Evolutionary conservation across 2,329 filamentous ascomycete species (phyloP).

Genomic region (Diplodia intermedia): DNA sequence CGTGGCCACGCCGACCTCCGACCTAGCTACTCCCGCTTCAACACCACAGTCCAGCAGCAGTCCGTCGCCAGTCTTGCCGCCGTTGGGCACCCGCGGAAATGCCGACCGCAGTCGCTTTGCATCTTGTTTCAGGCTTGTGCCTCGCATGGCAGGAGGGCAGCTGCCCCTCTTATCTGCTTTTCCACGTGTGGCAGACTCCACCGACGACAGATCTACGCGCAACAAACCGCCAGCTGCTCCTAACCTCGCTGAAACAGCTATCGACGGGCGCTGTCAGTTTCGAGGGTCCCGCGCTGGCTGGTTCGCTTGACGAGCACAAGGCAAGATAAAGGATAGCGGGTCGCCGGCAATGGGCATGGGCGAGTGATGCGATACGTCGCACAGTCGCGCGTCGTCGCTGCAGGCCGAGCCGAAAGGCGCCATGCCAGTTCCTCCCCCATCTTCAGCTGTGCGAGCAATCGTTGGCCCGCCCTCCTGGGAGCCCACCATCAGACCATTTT

Average conservation of each 20-base stretch:
- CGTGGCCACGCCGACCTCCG: not conserved
- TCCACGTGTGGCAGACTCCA: not conserved
- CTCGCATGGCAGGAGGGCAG: not conserved
- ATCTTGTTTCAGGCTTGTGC: not conserved
- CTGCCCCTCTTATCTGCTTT: not conserved
- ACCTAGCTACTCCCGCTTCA: not conserved
- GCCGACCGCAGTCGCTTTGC: not conserved
- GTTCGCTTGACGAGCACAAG: not conserved
- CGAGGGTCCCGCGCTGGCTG: not conserved
- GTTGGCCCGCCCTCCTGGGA: not conserved
- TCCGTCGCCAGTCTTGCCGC: too few species aligned
- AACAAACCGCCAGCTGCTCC: not conserved
- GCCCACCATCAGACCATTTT: slow-evolving; percentile 18
- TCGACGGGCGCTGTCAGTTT: not conserved
- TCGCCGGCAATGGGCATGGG: slow-evolving; percentile 3
- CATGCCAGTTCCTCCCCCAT: slow-evolving; percentile 14
- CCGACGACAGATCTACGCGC: not conserved
- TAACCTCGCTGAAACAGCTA: not conserved
- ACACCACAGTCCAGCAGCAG: not conserved
- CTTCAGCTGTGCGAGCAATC: slow-evolving; percentile 7
- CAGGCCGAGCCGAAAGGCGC: slow-evolving; percentile 23
- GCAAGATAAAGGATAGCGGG: not conserved
- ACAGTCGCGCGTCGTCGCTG: slow-evolving; percentile 23
- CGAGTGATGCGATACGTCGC: slow-evolving; percentile 24
- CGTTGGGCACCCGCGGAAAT: not conserved